These are phyloP conservation scores for Penicillium janthinellum DNA, from an alignment of 2,329 filamentous ascomycete species.

Conservation along the genomic window DNA sequence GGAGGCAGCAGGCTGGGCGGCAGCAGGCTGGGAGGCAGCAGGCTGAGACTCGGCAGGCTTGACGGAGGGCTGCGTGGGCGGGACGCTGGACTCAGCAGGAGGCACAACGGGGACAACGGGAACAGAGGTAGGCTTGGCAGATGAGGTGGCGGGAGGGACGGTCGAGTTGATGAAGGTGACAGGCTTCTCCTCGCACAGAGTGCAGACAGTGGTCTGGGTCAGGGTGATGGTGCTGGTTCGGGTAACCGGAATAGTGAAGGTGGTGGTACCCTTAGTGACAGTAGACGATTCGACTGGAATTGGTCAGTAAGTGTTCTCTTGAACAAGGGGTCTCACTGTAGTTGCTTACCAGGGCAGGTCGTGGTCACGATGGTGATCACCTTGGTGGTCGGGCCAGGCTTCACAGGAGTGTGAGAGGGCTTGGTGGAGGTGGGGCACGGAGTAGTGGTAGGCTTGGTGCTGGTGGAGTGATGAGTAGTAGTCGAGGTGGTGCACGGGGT, in stretches of 20 bases:
- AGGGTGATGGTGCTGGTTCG: slow-evolving; percentile 35
- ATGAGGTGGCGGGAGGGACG: slow-evolving; percentile 17
- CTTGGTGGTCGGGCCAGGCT: slow-evolving; percentile 28
- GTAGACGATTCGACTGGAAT: slow-evolving; percentile 30
- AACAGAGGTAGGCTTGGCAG: slow-evolving; percentile 11
- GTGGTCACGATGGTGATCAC: slow-evolving; percentile 39
- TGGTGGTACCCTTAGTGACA: slow-evolving; percentile 34
- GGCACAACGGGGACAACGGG: slow-evolving; percentile 3
- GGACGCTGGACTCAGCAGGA: background rate
- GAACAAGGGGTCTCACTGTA: background rate
- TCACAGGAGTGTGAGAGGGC: slow-evolving; percentile 17
- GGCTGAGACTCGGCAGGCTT: slow-evolving; percentile 2
- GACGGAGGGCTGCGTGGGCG: slow-evolving; percentile 2
- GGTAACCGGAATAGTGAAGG: slow-evolving; percentile 34
- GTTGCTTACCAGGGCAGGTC: slow-evolving; percentile 34
- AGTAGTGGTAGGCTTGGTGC: slow-evolving; percentile 11
- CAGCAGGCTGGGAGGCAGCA: slow-evolving; percentile 7
- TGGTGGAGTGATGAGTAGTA: background rate
- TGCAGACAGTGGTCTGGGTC: slow-evolving; percentile 31
- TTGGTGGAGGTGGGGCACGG: slow-evolving; percentile 6
- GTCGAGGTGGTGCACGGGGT: slow-evolving; percentile 13
- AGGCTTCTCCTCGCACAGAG: slow-evolving; percentile 19
- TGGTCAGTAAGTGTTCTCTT: slow-evolving; percentile 7
- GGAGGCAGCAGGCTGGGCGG: slow-evolving; percentile 5
- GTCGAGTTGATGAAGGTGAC: slow-evolving; percentile 19